Evolutionary conservation across 441 rosid species (phyloP), one percentile per base, ranked within the genome.

Genomic region (Eugenia klotzschiana): DNA sequence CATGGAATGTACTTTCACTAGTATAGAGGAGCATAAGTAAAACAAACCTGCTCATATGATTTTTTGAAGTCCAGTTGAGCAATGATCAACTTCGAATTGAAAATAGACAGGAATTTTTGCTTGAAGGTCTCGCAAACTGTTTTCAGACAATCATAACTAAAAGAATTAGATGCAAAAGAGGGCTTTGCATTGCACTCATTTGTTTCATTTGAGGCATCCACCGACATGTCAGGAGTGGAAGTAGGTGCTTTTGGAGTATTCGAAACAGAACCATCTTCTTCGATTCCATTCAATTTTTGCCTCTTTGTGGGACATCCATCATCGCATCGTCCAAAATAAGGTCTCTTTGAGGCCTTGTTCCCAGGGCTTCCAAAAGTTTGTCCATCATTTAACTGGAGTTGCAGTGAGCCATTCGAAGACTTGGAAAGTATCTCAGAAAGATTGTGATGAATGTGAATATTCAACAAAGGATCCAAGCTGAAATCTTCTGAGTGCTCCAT

Each of bases 391-490:
- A 89, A 81, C 50, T 89, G 86, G 55, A 56, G 40, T 86, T 90
- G 87, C 84, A 83, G 86, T n/a, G 82, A 49, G 85, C 40, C 80
- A 88, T 86, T 88, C 80, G 87, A 80, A 41, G 87, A 91, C 89
- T 64, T 20, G 57, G 91, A 90, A 84, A 95, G 91, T 86, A 95
- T 92, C 89, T 97, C 97, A 73, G 92, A 89, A 84, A 94, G 94
- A 88, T 97, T 97, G 86, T 97, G 98, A 89, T 91, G 94, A 84
- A 97, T 93, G 88, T 95, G 99, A 90, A 97, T 95, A 88, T 91
- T 93, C 91, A 97, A 88, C 83, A 97, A 88, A 79, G 98, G 97
- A 85, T 97, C 99, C 88, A 95, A 89, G 86, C 96, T 95, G 84
- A 97, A 95, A 90, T 97, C 98, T 86, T 94, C 94, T 9, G 91